Percentiles rank a stretch among this genome's conserved stretches.
Evolutionary conservation across 805 yeast species (phyloP).

Genomic region (Lachancea kluyveri): DNA sequence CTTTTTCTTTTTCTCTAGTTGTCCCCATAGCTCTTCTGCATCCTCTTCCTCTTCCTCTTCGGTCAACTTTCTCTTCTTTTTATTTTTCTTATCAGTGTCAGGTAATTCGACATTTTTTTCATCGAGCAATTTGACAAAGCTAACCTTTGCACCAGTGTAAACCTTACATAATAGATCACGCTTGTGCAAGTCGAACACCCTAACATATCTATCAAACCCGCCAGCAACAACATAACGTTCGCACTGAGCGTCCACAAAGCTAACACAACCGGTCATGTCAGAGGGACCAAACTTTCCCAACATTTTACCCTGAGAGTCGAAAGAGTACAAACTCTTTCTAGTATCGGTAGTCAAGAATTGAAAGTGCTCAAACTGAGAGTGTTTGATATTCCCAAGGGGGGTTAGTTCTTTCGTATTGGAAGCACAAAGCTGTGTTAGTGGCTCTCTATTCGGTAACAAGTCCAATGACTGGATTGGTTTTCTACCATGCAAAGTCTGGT

Average conservation of each 20-base stretch:
- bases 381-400: slow-evolving; percentile 18
- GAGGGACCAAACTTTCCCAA: slow-evolving; percentile 73
- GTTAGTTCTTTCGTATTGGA: slow-evolving; percentile 11
- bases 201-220: slow-evolving; percentile 80
- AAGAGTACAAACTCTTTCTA: slow-evolving; percentile 56
- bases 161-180: slow-evolving; percentile 62
- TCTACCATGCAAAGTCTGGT: slow-evolving; percentile 61
- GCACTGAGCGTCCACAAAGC: slow-evolving; percentile 18
- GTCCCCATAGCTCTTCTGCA: slow-evolving; percentile 31
- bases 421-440: slow-evolving; percentile 18
- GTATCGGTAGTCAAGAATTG: slow-evolving; percentile 68
- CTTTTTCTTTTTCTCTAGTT: slow-evolving; percentile 19
- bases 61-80: slow-evolving; percentile 35
- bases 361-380: slow-evolving; percentile 19
- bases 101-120: slow-evolving; percentile 35
- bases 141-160: slow-evolving; percentile 66
- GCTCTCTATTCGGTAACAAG: slow-evolving; percentile 25
- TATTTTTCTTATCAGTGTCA: slow-evolving; percentile 16
- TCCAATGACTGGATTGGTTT: slow-evolving; percentile 48
- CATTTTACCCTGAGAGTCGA: slow-evolving; percentile 45
- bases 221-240: slow-evolving; percentile 59
- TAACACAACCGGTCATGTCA: slow-evolving; percentile 55
- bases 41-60: slow-evolving; percentile 28
- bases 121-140: slow-evolving; percentile 18
- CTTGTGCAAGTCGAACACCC: slow-evolving; percentile 61